Evolutionary conservation across 306 rosid genomes (phyloP).

Genomic region (Dryas drummondii): DNA sequence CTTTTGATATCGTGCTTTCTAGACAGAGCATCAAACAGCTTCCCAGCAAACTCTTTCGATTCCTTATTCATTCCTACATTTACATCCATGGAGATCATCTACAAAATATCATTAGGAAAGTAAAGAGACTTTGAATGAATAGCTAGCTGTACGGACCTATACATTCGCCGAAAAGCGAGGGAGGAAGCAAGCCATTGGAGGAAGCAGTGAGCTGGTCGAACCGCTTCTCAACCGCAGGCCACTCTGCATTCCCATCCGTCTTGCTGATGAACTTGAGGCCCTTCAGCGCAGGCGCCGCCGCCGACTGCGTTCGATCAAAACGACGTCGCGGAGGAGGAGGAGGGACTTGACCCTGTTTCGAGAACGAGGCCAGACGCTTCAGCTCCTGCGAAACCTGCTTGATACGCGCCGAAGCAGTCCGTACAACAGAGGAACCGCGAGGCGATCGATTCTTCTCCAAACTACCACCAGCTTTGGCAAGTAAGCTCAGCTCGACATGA

Average conservation of each 20-base stretch:
- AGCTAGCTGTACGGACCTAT: slow-evolving; percentile 36
- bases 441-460: slow-evolving; percentile 34
- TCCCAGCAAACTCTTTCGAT: slow-evolving; percentile 56
- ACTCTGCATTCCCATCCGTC: slow-evolving; percentile 32
- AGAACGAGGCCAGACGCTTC: slow-evolving; percentile 40
- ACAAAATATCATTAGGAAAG: neutral
- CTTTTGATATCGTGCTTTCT: slow-evolving; percentile 41
- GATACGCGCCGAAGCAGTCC: slow-evolving; percentile 33
- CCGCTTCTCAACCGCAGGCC: slow-evolving; percentile 43
- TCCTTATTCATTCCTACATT: slow-evolving; percentile 62
- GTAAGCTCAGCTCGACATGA: slow-evolving; percentile 34
- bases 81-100: neutral
- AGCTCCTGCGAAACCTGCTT: slow-evolving; percentile 53
- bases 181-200: slow-evolving; percentile 47
- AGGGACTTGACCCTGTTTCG: slow-evolving; percentile 1
- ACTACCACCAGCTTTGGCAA: slow-evolving; percentile 18
- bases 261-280: slow-evolving; percentile 54
- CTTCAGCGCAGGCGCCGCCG: slow-evolving; percentile 50
- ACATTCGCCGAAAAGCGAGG: slow-evolving; percentile 52
- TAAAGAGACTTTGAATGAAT: too few relatives aligned
- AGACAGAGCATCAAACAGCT: slow-evolving; percentile 60
- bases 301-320: slow-evolving; percentile 46
- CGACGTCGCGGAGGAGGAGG: slow-evolving; percentile 30
- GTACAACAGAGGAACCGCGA: slow-evolving; percentile 24
- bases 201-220: slow-evolving; percentile 40